Evolutionary conservation across 768 basidiomycete genomes (phyloP).

Genomic region (Trametes maxima): DNA sequence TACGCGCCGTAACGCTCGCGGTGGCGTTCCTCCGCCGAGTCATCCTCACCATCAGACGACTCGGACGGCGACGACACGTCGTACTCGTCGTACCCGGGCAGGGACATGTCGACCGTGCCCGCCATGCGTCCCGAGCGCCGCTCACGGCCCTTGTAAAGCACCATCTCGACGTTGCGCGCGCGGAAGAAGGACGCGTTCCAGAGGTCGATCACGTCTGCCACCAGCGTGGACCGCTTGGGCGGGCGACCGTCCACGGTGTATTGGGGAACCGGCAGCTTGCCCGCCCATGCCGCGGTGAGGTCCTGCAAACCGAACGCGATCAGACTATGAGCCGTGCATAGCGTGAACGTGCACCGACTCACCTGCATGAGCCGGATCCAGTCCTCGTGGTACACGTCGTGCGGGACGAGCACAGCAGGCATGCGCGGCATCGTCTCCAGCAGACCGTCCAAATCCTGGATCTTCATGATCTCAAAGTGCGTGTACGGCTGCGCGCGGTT

Average conservation of each 20-base stretch:
- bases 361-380: slow-evolving; percentile 83
- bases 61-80: slow-evolving; percentile 45
- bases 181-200: slow-evolving; percentile 83
- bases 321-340: background rate
- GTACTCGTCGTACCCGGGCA: slow-evolving; percentile 50
- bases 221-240: slow-evolving; percentile 59
- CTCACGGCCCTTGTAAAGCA: slow-evolving; percentile 80
- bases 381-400: slow-evolving; percentile 78
- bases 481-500: slow-evolving; percentile 69
- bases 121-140: slow-evolving; percentile 67
- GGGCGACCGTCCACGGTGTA: slow-evolving; percentile 47
- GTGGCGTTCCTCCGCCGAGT: slow-evolving; percentile 40
- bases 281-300: slow-evolving; percentile 72
- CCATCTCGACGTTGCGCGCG: slow-evolving; percentile 72
- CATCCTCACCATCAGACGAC: slow-evolving; percentile 41
- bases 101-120: slow-evolving; percentile 56
- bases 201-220: slow-evolving; percentile 72
- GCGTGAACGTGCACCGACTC: slow-evolving; percentile 26
- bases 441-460: slow-evolving; percentile 79
- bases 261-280: slow-evolving; percentile 67
- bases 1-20: slow-evolving; percentile 33
- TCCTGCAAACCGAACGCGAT: slow-evolving; percentile 47
- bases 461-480: slow-evolving; percentile 68
- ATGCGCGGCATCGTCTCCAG: slow-evolving; percentile 67
- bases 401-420: slow-evolving; percentile 70